These are phyloP conservation scores for Diatrype stigma DNA, from an alignment of 2,329 filamentous ascomycete species.

Conservation along the genomic window DNA sequence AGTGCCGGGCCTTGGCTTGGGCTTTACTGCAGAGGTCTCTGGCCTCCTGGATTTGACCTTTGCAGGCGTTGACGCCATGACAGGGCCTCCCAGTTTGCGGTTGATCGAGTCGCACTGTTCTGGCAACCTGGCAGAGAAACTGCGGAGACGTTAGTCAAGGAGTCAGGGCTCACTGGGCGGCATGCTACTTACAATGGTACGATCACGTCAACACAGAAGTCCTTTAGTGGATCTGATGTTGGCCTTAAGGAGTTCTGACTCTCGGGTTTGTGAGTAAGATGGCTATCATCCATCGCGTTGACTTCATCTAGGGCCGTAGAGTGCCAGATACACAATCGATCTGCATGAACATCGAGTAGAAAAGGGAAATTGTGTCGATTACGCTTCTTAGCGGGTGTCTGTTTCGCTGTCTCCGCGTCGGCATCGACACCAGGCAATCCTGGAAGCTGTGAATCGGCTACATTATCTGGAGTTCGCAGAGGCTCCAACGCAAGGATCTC, in stretches of 20 bases:
- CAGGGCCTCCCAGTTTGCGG: constrained; percentile 71
- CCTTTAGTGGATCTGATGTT: constrained; percentile 60
- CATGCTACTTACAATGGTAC: constrained; percentile 68
- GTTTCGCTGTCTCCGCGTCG: constrained; percentile 28
- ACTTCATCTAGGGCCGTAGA: constrained; percentile 63
- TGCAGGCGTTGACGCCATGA: constrained; percentile 47
- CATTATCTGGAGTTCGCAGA: constrained; percentile 36
- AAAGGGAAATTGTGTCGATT: constrained; percentile 60
- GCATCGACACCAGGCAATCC: constrained; percentile 35
- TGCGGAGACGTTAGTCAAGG: constrained; percentile 35
- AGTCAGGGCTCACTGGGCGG: constrained; percentile 4
- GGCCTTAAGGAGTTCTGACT: constrained; percentile 35
- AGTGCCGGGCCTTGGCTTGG: constrained; percentile 48
- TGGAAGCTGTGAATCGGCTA: constrained; percentile 44
- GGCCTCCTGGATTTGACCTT: constrained; percentile 47
- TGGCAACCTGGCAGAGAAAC: constrained; percentile 72
- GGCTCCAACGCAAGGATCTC: constrained; percentile 71
- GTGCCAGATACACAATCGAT: constrained; percentile 80
- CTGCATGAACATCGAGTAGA: constrained; percentile 68
- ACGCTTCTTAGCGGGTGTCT: constrained; percentile 46
- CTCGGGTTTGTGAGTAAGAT: constrained; percentile 30
- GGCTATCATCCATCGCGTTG: constrained; percentile 45
- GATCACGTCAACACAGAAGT: constrained; percentile 78
- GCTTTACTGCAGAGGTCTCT: constrained; percentile 38
- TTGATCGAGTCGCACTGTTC: constrained; percentile 67